Evolutionary conservation across 2,329 filamentous ascomycete species (phyloP).

Genomic region (Parastagonospora avenae): DNA sequence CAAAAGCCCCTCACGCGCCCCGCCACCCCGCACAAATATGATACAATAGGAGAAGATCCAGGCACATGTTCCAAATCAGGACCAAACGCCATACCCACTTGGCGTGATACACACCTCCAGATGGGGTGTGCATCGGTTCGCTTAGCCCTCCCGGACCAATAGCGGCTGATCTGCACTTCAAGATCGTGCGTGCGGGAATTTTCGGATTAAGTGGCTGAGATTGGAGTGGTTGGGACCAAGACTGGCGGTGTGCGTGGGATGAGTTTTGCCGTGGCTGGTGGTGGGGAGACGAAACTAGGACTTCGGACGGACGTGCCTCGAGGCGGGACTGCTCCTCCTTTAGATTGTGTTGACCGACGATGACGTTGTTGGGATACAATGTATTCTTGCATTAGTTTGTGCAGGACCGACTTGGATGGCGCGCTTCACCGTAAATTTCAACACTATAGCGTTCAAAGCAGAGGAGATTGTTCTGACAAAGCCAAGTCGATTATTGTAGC

Average conservation of each 20-base stretch:
- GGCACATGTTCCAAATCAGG: neutral
- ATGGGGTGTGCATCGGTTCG: neutral
- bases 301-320: neutral
- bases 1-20: no score
- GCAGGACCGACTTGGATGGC: no score
- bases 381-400: neutral
- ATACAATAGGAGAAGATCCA: neutral
- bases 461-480: neutral
- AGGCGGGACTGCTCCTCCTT: neutral
- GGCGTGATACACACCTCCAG: constrained; percentile 1
- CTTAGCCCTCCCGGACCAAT: neutral
- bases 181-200: neutral
- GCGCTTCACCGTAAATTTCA: no score
- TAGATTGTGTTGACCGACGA: neutral
- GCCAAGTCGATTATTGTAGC: neutral
- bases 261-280: neutral
- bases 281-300: neutral
- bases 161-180: constrained; percentile 1
- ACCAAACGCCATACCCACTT: neutral
- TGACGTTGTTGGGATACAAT: neutral
- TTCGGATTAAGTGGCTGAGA: neutral
- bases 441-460: neutral
- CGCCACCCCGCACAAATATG: no score
- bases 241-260: constrained; percentile 5
- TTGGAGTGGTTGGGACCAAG: neutral